phyloP scores from a whole-genome alignment of 306 rosid genomes.

The Dryas octopetala region DNA sequence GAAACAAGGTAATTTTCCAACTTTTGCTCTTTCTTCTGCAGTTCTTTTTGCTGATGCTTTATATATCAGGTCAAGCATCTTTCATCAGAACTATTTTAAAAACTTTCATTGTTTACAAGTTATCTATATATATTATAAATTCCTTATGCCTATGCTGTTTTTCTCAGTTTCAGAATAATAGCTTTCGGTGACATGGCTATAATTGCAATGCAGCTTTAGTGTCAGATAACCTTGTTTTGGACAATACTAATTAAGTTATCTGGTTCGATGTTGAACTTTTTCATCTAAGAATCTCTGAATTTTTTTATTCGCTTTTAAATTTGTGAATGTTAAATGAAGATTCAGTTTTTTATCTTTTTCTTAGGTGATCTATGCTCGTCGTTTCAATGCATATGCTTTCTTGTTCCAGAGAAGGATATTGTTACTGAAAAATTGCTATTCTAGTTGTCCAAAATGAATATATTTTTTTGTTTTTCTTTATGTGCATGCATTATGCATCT shows the following conservation, averaged over 20 bases:
- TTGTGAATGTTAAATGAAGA: background rate
- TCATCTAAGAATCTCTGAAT: background rate
- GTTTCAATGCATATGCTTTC: background rate
- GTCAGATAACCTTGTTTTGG: constrained; percentile 7
- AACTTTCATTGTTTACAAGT: background rate
- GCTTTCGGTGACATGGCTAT: background rate
- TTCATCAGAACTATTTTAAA: background rate
- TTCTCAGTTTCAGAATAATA: background rate
- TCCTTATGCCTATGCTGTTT: background rate
- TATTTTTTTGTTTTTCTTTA: background rate
- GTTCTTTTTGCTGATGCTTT: background rate
- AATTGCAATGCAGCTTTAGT: background rate
- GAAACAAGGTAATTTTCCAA: constrained; percentile 48
- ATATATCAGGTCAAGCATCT: constrained; percentile 4
- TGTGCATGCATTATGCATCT: background rate
- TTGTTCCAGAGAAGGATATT: background rate
- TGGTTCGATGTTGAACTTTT: background rate
- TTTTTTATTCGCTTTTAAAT: background rate
- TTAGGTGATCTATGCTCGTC: background rate
- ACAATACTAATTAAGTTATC: background rate
- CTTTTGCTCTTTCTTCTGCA: constrained; percentile 5
- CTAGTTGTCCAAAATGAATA: background rate
- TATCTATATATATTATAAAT: background rate
- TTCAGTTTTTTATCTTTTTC: background rate
- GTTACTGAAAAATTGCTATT: background rate